Base-by-base conservation (phyloP, 2,329 filamentous ascomycete genomes). In the Nemania sp. region DNA sequence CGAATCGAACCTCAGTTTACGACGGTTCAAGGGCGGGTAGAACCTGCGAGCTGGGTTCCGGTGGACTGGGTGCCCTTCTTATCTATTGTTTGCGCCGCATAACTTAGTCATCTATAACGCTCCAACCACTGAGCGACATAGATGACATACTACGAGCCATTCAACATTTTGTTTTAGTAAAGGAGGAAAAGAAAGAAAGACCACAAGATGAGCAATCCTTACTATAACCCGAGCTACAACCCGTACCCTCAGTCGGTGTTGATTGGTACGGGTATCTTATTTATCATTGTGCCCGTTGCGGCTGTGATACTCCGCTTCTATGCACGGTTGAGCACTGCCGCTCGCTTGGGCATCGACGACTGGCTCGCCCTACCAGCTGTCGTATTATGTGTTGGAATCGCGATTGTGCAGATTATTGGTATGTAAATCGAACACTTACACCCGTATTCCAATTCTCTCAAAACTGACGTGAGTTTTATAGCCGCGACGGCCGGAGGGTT, bases 351-450 rank as follows among this genome's bases (percentile, higher is more conserved):
- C 5, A 44, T 54, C 20, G 60, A 62, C 33, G 60, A 62, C 42
- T 62, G 56, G 60, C 49, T 59, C 9, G 41, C 47, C 3, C 15
- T 62, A 11, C 58, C 58, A 5, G 39, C 60, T 4, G 52, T 55
- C 24, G 2, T 55, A 1, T 15, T 61, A 20, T 59, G 55, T 15
- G 43, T 61, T 15, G 43, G 24, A 4, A 23, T 60, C 9, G 50
- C 58, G 2, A 48, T 59, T 11, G 49, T 44, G 14, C 60, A 62
- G 20, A 59, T 62, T 5, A 54, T 61, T 23, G 56, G 60, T 62
- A 54, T 5, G 60, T 39, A 34, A 17, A 22, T 1, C 26, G 5
- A 8, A 9, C n/a, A n/a, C n/a, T 2, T 28, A 19, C 9, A 11
- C 28, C 8, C 9, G 5, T 31, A 14, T 12, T 12, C 11, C 4